Base-by-base conservation (phyloP, 768 basidiomycete genomes). In the Leccinum uliginosum region DNA sequence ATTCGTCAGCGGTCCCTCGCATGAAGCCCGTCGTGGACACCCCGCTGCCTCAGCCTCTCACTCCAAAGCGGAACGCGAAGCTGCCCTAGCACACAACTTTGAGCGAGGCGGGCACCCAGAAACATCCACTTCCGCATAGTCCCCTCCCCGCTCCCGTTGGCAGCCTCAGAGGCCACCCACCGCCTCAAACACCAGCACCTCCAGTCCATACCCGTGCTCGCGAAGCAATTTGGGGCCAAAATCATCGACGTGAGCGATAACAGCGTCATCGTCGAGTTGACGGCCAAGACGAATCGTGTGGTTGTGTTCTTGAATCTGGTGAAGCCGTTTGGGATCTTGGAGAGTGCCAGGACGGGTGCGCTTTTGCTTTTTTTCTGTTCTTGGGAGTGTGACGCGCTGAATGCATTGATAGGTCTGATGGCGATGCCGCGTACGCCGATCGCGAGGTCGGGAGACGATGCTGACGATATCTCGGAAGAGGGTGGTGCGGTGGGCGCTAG, bases 371-470 rank as follows among this genome's bases (percentile, higher is more conserved):
- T 26, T 17, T n/a, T n/a, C n/a, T 14, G 14, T 15, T 34, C 32
- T 34, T 12, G 12, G 5, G 21, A 9, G 17, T 11, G 19, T 29
- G 45, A 27, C n/a, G 48, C 48, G 38, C 17, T 21, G 38, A 56
- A 12, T 35, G 14, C 35, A 40, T 29, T 35, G 29, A 6, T 59
- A 96, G 95, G 95, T 68, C 75, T 91, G 35, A 99, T 99, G 96
- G 95, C 91, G 6, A 97, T 99, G 91, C 96, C 96, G 4, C 84
- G 96, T 59, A 97, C 97, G 7, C 95, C 96, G 6, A 89, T 98
- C 66, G 70, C 82, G 15, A 75, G 79, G 52, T 71, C 77, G 24
- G 65, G 73, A 1, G 84, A 85, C 6, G 84, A 85, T 6, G 84
- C 84, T 17, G 87, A 84, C 14, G 77, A 79, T 12, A 71, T 69